phyloP scores from a whole-genome alignment of 495 filamentous ascomycete genomes.

The Aspergillus funiculosus region DNA sequence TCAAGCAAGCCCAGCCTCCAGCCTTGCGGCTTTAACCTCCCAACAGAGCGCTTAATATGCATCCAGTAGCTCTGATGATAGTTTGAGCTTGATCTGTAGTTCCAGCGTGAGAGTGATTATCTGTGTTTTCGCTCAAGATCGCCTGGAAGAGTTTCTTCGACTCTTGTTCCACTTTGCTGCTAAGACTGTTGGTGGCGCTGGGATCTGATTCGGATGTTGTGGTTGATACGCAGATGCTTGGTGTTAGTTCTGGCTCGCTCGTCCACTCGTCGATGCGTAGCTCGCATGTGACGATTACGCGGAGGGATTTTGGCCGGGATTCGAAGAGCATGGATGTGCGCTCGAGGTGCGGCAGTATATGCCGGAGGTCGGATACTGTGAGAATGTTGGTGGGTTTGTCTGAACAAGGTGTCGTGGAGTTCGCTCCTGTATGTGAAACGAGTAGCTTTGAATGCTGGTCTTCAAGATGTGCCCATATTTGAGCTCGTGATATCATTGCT shows the following conservation, averaged over 20 bases:
- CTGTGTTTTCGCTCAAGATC: constrained; percentile 27
- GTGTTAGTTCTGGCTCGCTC: constrained; percentile 34
- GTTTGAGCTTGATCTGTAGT: constrained; percentile 21
- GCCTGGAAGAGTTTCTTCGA: constrained; percentile 37
- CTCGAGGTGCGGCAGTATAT: constrained; percentile 34
- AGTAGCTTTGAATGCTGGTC: constrained; percentile 19
- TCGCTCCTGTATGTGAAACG: not conserved
- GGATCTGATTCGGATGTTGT: constrained; percentile 8
- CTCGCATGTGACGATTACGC: constrained; percentile 30
- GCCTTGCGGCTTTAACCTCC: constrained; percentile 5
- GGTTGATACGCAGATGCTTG: constrained; percentile 32
- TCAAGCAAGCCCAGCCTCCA: not conserved
- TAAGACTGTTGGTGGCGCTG: constrained; percentile 9
- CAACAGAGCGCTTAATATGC: constrained; percentile 33
- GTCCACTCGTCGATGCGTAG: constrained; percentile 38
- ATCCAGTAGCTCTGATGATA: constrained; percentile 33
- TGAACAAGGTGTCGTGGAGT: not conserved
- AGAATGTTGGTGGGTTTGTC: constrained; percentile 11
- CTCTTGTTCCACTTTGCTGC: constrained; percentile 34
- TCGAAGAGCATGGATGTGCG: constrained; percentile 38
- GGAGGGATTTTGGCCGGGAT: constrained; percentile 16
- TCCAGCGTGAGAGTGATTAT: constrained; percentile 1
- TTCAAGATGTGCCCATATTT: constrained; percentile 35
- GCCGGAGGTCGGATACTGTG: constrained; percentile 25
- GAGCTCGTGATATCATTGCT: constrained; percentile 32